Evolutionary conservation across 2,329 filamentous ascomycete species (phyloP), one percentile per base, ranked within the genome.

Genomic region (Eurotiales sp.): DNA sequence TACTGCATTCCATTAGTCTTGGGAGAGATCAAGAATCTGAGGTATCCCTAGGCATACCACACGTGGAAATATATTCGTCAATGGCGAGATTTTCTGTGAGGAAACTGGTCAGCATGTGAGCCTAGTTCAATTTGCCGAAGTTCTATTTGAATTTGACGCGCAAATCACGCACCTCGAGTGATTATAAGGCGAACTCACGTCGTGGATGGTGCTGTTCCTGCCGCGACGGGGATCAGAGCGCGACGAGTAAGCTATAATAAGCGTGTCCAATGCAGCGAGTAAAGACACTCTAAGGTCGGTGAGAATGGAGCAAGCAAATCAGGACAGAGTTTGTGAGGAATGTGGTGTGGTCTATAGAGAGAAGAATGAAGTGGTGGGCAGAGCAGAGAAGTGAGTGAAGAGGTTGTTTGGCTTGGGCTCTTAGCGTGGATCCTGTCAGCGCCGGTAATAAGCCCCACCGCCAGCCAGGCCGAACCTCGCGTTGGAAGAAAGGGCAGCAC

Each of bases 341-440:
- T 53, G 51, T 49, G 46, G 40, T 47, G 23, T 45, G 22, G 34
- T 51, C 25, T 39, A 40, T n/a, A 39, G 48, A 54, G 56, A 56
- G 58, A 56, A 55, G 59, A 59, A 59, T 55, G 60, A 60, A 59
- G 53, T 58, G 61, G 63, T 58, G 57, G 58, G 53, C 61, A 63
- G 62, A 57, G 61, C 61, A 64, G 66, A 65, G 66, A n/a, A n/a
- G n/a, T n/a, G n/a, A n/a, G n/a, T n/a, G n/a, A n/a, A n/a, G 61
- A 56, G 63, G 67, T 27, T 71, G 66, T 71, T 70, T 71, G 68
- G 68, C 66, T 68, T 41, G 34, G 29, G 25, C 65, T 53, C 61
- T 62, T 71, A 70, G 69, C 68, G 69, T 63, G 66, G 63, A 68
- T 67, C 58, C 60, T 58, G 58, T 58, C 60, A 61, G 59, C 57